Percentiles rank a stretch among this genome's conserved stretches.
These are phyloP conservation scores for Tetrapisispora fleetii DNA, from an alignment of 805 yeast genomes.

Conservation along the genomic window DNA sequence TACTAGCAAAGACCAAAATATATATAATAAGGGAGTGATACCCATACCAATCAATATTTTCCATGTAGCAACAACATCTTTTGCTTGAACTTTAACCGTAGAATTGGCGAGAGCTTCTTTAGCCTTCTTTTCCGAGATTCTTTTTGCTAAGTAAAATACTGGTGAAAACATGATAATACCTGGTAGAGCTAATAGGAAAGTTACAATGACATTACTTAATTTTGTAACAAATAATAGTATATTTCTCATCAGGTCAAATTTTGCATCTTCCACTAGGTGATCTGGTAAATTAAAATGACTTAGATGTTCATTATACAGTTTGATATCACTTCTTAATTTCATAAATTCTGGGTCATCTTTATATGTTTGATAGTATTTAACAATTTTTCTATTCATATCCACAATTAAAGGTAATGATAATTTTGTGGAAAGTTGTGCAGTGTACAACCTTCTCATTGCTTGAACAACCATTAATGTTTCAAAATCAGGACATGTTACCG, in stretches of 20 bases:
- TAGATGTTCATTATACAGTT: conserved; percentile 64
- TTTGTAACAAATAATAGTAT: conserved; percentile 48
- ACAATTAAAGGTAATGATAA: conserved; percentile 76
- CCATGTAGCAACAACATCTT: conserved; percentile 96
- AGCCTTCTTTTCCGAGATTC: conserved; percentile 65
- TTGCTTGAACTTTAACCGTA: conserved; percentile 82
- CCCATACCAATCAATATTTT: conserved; percentile 84
- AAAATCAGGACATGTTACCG: conserved; percentile 81
- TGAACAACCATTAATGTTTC: conserved; percentile 84
- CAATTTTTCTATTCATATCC: conserved; percentile 82
- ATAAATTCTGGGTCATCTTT: conserved; percentile 61
- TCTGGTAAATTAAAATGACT: conserved; percentile 53
- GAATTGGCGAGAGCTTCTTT: conserved; percentile 73
- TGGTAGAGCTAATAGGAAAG: conserved; percentile 65
- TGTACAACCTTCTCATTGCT: conserved; percentile 83
- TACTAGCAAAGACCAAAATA: conserved; percentile 63
- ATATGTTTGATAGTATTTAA: conserved; percentile 69
- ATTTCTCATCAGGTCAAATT: conserved; percentile 41
- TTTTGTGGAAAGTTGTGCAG: conserved; percentile 58
- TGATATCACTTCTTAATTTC: conserved; percentile 50
- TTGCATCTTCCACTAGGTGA: conserved; percentile 42
- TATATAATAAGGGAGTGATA: conserved; percentile 77
- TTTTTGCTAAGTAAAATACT: conserved; percentile 69
- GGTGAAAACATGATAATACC: conserved; percentile 86
- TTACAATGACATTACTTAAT: conserved; percentile 42